Percentiles rank a stretch among this genome's conserved stretches.
Evolutionary conservation across 139 green algal species (phyloP).

Genomic region (Volvox africanus): DNA sequence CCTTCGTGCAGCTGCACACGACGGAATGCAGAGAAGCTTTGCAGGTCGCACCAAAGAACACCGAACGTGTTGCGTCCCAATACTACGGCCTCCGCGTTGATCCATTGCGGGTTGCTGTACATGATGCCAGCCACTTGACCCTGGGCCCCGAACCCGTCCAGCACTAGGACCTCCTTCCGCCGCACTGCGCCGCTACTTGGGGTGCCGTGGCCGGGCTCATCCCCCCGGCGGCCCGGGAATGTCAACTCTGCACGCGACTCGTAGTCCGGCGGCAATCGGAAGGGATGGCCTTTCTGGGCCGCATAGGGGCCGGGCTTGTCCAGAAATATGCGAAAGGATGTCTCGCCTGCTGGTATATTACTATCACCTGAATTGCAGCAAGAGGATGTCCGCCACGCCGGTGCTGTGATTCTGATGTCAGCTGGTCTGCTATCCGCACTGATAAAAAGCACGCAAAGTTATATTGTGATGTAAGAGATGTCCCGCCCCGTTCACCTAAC

Average conservation of each 20-base stretch:
- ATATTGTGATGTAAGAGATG: neutral
- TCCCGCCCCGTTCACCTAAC: neutral
- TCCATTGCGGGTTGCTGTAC: neutral
- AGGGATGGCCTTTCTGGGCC: neutral
- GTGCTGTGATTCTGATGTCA: neutral
- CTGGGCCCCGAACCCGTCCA: neutral
- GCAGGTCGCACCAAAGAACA: conserved; percentile 15
- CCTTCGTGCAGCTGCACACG: neutral
- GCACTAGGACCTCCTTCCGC: neutral
- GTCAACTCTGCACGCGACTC: neutral
- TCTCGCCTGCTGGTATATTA: conserved; percentile 12
- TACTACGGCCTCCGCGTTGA: conserved; percentile 17
- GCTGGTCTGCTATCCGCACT: neutral
- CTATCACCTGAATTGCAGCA: conserved; percentile 3
- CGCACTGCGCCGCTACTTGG: neutral
- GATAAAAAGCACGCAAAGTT: neutral
- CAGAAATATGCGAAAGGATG: conserved; percentile 13
- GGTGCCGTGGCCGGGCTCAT: too few species aligned
- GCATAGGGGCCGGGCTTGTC: too few species aligned
- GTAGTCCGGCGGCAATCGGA: conserved; percentile 37
- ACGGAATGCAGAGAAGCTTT: conserved; percentile 16
- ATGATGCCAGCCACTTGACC: conserved; percentile 10
- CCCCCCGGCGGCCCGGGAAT: neutral
- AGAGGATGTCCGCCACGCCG: too few species aligned
- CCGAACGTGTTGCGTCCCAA: neutral